Evolutionary conservation across 768 basidiomycete species (phyloP).

Genomic region (Tylopilus sp.): DNA sequence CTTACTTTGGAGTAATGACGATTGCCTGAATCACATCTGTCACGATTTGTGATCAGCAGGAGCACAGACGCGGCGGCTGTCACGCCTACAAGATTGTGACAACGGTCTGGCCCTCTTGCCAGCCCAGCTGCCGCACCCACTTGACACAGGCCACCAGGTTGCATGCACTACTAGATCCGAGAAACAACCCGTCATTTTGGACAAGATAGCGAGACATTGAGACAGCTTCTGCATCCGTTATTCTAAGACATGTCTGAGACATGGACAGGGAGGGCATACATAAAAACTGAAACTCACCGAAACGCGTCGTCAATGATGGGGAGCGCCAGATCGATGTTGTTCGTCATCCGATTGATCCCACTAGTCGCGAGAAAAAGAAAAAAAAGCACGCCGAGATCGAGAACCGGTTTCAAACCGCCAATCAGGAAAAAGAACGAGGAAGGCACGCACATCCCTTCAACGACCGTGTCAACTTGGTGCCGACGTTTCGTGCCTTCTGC

Average conservation of each 20-base stretch:
- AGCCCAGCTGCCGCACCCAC: slow-evolving; percentile 65
- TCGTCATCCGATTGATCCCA: slow-evolving; percentile 90
- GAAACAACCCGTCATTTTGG: slow-evolving; percentile 84
- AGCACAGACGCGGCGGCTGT: neutral
- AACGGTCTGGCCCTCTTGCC: slow-evolving; percentile 64
- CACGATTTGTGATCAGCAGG: neutral
- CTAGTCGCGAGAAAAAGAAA: slow-evolving; percentile 39
- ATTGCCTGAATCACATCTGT: slow-evolving; percentile 84
- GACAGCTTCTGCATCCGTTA: slow-evolving; percentile 92
- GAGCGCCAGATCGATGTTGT: slow-evolving; percentile 83
- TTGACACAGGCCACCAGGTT: slow-evolving; percentile 92
- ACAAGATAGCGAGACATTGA: slow-evolving; percentile 95
- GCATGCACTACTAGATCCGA: slow-evolving; percentile 95
- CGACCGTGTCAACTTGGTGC: slow-evolving; percentile 93
- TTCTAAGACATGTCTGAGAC: slow-evolving; percentile 40
- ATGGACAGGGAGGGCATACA: neutral
- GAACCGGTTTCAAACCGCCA: neutral
- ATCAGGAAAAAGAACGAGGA: neutral
- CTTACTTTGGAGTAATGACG: slow-evolving; percentile 90
- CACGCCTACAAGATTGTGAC: slow-evolving; percentile 79
- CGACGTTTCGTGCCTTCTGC: slow-evolving; percentile 90
- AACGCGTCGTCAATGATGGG: slow-evolving; percentile 88
- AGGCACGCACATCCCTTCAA: slow-evolving; percentile 75
- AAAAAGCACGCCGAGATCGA: too few species aligned
- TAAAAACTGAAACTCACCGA: slow-evolving; percentile 46